Base-by-base conservation (phyloP, 495 filamentous ascomycete genomes). In the Poronia punctata region DNA sequence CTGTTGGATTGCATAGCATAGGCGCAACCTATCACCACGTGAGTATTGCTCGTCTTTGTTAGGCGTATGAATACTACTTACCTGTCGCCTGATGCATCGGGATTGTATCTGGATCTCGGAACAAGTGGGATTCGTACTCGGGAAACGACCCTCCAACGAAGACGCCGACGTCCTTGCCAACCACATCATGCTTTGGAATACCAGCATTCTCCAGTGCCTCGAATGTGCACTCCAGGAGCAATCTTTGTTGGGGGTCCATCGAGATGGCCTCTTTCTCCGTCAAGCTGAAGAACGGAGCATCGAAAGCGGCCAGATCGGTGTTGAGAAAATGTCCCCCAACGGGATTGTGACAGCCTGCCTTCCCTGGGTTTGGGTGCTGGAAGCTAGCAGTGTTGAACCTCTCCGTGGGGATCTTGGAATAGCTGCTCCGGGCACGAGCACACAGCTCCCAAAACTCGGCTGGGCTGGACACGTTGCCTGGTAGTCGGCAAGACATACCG, bases 141-240 rank as follows among this genome's bases (percentile, higher is more conserved):
- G 87, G 82, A 55, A 84, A 87, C 2, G 84, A 86, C 52, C 86
- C 85, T 25, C 87, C 87, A 48, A 89, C 82, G 60, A 88, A 94
- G 10, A 86, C 84, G 14, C 86, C 87, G 25, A 90, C 79, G 5
- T 86, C 71, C 59, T 86, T 77, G 12, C 84, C 77, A 48, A 67
- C 79, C 6, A 87, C 83, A 5, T 76, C 78, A 3, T 86, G 82
- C 3, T 86, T 88, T 24, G 82, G 76, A 46, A 88, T 82, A 0
- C 87, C 87, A n/a, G 85, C 83, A 71, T 83, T 87, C 56, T 94
- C 87, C 3, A 94, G 69, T 1, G 88, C 88, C 49, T 90, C 86
- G 49, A 88, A 94, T 1, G 85, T 85, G 38, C 82, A 89, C 25
- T 85, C 76, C 9, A 94, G 68, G 1, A 84, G 78, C 20, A 92